Evolutionary conservation across 2,329 filamentous ascomycete species (phyloP).

Genomic region (Exophiala mesophila): DNA sequence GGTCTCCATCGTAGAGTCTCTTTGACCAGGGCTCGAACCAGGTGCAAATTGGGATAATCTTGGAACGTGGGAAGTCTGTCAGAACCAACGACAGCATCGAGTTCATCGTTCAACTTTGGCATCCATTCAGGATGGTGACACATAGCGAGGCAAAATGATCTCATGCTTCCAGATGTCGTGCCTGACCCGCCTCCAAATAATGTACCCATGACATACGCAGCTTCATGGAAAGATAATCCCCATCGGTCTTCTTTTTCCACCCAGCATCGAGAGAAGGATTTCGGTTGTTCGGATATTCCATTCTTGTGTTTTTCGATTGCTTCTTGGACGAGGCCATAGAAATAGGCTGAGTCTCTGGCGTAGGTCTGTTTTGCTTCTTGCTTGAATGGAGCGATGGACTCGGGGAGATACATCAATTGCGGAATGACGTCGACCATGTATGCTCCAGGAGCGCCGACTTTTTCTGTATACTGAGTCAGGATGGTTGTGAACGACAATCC

Average conservation of each 20-base stretch:
- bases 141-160: constrained; percentile 30
- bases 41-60: constrained; percentile 34
- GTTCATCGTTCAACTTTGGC: constrained; percentile 28
- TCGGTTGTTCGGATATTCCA: constrained; percentile 37
- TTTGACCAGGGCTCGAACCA: constrained; percentile 36
- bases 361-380: constrained; percentile 26
- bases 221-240: constrained; percentile 21
- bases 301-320: constrained; percentile 33
- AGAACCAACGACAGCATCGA: constrained; percentile 31
- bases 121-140: constrained; percentile 23
- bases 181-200: constrained; percentile 30
- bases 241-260: constrained; percentile 28
- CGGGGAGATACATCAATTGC: constrained; percentile 27
- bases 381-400: constrained; percentile 30
- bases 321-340: constrained; percentile 39
- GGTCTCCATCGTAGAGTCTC: constrained; percentile 43
- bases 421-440: constrained; percentile 33
- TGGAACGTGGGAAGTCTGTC: constrained; percentile 32
- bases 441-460: constrained; percentile 34
- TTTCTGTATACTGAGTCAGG: constrained; percentile 33
- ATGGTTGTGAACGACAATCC: no score
- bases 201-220: constrained; percentile 40
- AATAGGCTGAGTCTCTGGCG: constrained; percentile 29
- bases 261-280: constrained; percentile 32
- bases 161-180: constrained; percentile 31